Conservation (phyloP, 768 basidiomycete genomes). For the Trametes gibbosa region DNA sequence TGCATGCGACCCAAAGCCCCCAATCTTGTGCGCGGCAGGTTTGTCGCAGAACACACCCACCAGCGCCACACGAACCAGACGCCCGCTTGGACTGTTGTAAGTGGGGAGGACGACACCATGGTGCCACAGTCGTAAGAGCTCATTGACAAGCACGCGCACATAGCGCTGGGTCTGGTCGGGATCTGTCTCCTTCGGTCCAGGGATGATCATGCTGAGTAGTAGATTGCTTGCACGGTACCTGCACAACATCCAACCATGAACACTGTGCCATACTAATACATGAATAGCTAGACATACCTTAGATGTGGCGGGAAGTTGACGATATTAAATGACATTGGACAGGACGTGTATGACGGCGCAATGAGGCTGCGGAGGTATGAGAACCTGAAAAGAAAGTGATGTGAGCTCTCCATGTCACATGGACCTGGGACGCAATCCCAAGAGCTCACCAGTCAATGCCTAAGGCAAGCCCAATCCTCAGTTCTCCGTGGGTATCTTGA, state of each 20-base stretch:
- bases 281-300: too few relatives aligned
- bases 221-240: slow-evolving; percentile 7
- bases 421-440: background rate
- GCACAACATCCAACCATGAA: too few relatives aligned
- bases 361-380: slow-evolving; percentile 36
- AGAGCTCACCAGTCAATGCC: slow-evolving; percentile 33
- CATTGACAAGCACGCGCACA: background rate
- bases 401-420: background rate
- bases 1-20: slow-evolving; percentile 29
- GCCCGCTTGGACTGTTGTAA: slow-evolving; percentile 18
- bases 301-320: slow-evolving; percentile 31
- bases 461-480: slow-evolving; percentile 29
- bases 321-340: slow-evolving; percentile 34
- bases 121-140: slow-evolving; percentile 5
- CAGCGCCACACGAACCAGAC: slow-evolving; percentile 31
- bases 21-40: slow-evolving; percentile 37
- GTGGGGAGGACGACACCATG: slow-evolving; percentile 1
- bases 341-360: slow-evolving; percentile 34
- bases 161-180: slow-evolving; percentile 4
- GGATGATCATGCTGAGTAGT: slow-evolving; percentile 5
- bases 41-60: slow-evolving; percentile 38
- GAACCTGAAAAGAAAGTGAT: slow-evolving; percentile 31
- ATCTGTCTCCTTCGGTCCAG: slow-evolving; percentile 13
- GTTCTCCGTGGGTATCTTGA: slow-evolving; percentile 23
- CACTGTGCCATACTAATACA: too few relatives aligned